Evolutionary conservation across 805 yeast species (phyloP), one percentile per base, ranked within the genome.

Genomic region (Phaffomyces antillensis): DNA sequence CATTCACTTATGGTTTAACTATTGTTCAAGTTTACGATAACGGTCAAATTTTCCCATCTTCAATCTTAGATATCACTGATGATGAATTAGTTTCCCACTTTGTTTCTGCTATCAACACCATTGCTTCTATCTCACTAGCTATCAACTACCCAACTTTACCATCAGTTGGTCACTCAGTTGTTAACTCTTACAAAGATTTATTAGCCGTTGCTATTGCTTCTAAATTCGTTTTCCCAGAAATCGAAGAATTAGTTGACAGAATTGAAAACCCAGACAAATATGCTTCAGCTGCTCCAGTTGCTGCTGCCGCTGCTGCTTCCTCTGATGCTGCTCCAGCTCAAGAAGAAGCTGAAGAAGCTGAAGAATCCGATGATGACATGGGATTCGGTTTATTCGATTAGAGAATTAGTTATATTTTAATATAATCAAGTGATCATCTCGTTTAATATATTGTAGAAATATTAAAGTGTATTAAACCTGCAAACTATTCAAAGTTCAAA

Each of bases 201-300:
- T 80, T 93, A 73, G 96, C 98, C 67, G 81, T 93, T 67, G 95
- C 99, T 58, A 79, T 93, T 76, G 99, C 96, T 68, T 83, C 98
- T 68, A 96, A 93, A 73, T 93, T 90, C 87, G 86, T 96, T 68
- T 93, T 84, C 79, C 97, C 95, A 77, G 98, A 96, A 74, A 86
- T 96, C 62, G 99, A 90, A 81, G 90, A 91, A 61, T 83, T 93
- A 79, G 88, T 88, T 86, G 99, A 93, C 86, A 87, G 98, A 79
- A 79, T 93, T 66, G 98, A 96, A 73, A 91, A 93, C 95, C 99
- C 99, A 73, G 98, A 93, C 58, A 96, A 96, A 73, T 93, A 91
- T 77, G 99, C 98, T 70, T 84, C 98, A 67, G 95, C 96, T 76
- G 97, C 97, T 66, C 96, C 98, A 65, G 96, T 76, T 70, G 96